These are phyloP conservation scores for Polychaeton citri DNA, from an alignment of 2,329 filamentous ascomycete species.

Conservation along the genomic window DNA sequence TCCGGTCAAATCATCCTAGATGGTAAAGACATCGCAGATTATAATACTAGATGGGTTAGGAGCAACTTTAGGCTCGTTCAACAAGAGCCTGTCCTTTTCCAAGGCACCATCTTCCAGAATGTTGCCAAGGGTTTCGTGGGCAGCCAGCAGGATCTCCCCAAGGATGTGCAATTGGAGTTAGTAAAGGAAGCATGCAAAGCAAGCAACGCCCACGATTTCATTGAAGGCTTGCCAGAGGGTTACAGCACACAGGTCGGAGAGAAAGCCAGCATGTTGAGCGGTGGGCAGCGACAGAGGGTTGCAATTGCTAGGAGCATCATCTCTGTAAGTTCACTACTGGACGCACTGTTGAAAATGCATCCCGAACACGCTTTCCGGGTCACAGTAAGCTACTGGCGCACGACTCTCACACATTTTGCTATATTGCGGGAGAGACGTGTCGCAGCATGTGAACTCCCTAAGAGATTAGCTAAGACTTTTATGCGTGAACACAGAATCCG, in stretches of 20 bases:
- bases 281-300: conserved; percentile 23
- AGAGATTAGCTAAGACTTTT: no score
- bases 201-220: conserved; percentile 24
- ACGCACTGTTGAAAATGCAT: no score
- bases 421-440: no score
- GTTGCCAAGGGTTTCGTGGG: conserved; percentile 23
- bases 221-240: conserved; percentile 20
- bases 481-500: no score
- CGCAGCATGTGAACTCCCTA: no score
- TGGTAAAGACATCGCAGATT: conserved; percentile 14
- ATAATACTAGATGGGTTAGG: conserved; percentile 21
- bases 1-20: conserved; percentile 20
- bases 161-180: conserved; percentile 18
- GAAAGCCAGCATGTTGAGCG: conserved; percentile 19
- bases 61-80: conserved; percentile 21
- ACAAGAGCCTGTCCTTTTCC: conserved; percentile 24
- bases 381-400: no score
- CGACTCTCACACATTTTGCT: no score
- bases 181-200: conserved; percentile 21
- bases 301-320: conserved; percentile 24
- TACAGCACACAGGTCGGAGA: conserved; percentile 23
- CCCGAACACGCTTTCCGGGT: no score
- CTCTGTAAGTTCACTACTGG: no score
- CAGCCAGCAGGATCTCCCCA: conserved; percentile 11
- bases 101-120: conserved; percentile 23